Percentiles rank a stretch among this genome's conserved stretches.
These are phyloP conservation scores for Skeletonema grethae DNA, from an alignment of 108 stramenopile genomes.

Conservation along the genomic window DNA sequence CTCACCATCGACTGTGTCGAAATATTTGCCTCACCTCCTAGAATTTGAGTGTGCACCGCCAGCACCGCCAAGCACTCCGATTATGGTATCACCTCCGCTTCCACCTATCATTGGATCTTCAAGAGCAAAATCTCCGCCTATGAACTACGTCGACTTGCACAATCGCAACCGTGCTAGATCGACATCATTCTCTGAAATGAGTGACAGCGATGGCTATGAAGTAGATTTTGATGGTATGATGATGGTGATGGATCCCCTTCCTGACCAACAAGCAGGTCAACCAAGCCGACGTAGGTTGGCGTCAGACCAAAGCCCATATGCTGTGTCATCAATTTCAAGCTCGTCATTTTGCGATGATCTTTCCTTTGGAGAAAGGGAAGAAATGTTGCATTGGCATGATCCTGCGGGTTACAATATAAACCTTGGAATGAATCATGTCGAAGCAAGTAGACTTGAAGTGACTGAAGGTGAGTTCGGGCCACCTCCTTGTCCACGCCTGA, in stretches of 20 bases:
- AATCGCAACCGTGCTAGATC: background rate
- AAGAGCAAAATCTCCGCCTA: background rate
- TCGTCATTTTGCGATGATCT: background rate
- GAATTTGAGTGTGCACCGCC: background rate
- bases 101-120: background rate
- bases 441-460: background rate
- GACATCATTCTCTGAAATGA: background rate
- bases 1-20: background rate
- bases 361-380: background rate
- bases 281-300: background rate
- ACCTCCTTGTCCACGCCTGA: background rate
- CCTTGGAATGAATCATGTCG: background rate
- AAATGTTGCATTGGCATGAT: background rate
- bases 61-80: background rate
- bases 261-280: background rate
- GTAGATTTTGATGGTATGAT: background rate
- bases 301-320: slow-evolving; percentile 3
- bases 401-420: background rate
- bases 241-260: background rate
- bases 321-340: slow-evolving; percentile 1
- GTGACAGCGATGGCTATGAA: background rate
- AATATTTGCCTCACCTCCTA: background rate
- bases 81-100: background rate
- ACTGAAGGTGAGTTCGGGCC: background rate
- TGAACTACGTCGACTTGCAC: background rate